These are phyloP conservation scores for Coniochaeta sp. DNA, from an alignment of 2,329 filamentous ascomycete species.

Conservation along the genomic window DNA sequence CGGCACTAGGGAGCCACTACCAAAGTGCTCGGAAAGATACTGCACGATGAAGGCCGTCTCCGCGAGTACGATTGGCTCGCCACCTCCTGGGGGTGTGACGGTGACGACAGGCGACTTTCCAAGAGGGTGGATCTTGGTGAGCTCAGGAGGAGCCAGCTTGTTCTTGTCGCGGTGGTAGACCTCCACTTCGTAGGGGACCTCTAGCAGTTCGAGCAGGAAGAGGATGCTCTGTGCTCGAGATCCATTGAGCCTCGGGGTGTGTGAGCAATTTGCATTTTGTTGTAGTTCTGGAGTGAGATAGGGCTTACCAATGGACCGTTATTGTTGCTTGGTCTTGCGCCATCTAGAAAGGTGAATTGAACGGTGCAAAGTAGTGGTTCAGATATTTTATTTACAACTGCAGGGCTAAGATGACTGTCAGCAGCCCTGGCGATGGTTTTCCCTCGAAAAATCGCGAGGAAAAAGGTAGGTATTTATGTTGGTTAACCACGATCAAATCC, in stretches of 20 bases:
- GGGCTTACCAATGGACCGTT: slow-evolving; percentile 14
- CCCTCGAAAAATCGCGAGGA: not conserved
- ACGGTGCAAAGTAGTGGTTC: not conserved
- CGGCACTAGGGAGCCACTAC: slow-evolving; percentile 37
- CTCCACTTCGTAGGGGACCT: slow-evolving; percentile 71
- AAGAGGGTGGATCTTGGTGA: slow-evolving; percentile 73
- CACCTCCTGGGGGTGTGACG: slow-evolving; percentile 37
- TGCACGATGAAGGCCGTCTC: slow-evolving; percentile 78
- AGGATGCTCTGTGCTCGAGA: slow-evolving; percentile 78
- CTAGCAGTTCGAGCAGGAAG: slow-evolving; percentile 80
- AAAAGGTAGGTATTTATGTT: not conserved
- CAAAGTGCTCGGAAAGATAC: slow-evolving; percentile 66
- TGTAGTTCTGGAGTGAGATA: not conserved
- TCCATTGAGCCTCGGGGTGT: slow-evolving; percentile 65
- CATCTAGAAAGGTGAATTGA: not conserved
- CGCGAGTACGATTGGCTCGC: slow-evolving; percentile 55
- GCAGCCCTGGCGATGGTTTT: not conserved
- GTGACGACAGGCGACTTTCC: slow-evolving; percentile 80
- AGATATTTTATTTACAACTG: not conserved
- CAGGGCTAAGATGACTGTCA: not conserved
- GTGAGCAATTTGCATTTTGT: not conserved
- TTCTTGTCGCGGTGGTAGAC: slow-evolving; percentile 60
- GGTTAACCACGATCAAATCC: not conserved
- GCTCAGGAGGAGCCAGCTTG: slow-evolving; percentile 62
- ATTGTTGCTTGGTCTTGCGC: slow-evolving; percentile 8